A percentile compares a stretch with the other conserved stretches of the same genome.
Evolutionary conservation across 2,329 filamentous ascomycete genomes (phyloP).

Genomic region (Cyclaneusma minus): DNA sequence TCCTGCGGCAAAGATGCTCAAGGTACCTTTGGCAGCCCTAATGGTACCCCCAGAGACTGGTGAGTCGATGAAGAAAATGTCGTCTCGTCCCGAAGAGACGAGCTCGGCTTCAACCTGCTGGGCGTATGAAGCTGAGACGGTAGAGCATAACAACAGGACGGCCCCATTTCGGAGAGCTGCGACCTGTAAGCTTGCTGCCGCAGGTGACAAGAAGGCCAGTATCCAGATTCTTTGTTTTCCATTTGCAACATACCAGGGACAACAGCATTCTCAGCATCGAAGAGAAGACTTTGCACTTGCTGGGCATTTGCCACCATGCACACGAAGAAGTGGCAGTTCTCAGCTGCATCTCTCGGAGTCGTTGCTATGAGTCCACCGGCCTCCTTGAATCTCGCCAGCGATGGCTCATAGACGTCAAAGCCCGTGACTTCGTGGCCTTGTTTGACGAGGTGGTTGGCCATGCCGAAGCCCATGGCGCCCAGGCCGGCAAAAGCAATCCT

Average conservation of each 20-base stretch:
- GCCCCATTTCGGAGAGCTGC: slow-evolving; percentile 35
- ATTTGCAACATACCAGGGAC: slow-evolving; percentile 19
- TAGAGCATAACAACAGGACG: slow-evolving; percentile 52
- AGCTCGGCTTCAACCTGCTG: slow-evolving; percentile 43
- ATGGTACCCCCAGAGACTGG: slow-evolving; percentile 59
- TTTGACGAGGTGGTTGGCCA: slow-evolving; percentile 60
- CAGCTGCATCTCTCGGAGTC: slow-evolving; percentile 45
- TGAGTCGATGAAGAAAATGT: slow-evolving; percentile 53
- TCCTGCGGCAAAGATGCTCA: slow-evolving; percentile 62
- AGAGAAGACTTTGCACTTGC: slow-evolving; percentile 51
- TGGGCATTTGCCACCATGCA: slow-evolving; percentile 64
- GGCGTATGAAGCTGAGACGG: slow-evolving; percentile 51
- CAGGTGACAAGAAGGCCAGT: not conserved
- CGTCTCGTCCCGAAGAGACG: slow-evolving; percentile 34
- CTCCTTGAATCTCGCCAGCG: slow-evolving; percentile 46
- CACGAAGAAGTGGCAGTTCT: slow-evolving; percentile 43
- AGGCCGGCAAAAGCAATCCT: slow-evolving; percentile 59
- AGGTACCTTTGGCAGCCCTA: slow-evolving; percentile 53
- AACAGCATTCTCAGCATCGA: slow-evolving; percentile 39
- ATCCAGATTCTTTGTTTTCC: slow-evolving; percentile 12
- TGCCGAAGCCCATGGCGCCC: slow-evolving; percentile 70
- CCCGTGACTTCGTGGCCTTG: slow-evolving; percentile 52
- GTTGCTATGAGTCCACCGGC: slow-evolving; percentile 44
- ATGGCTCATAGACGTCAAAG: slow-evolving; percentile 54
- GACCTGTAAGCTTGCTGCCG: slow-evolving; percentile 1